A percentile compares a stretch with the other conserved stretches of the same genome.
These are phyloP conservation scores for Crassisporium funariophilum DNA, from an alignment of 768 basidiomycete genomes.

Conservation along the genomic window DNA sequence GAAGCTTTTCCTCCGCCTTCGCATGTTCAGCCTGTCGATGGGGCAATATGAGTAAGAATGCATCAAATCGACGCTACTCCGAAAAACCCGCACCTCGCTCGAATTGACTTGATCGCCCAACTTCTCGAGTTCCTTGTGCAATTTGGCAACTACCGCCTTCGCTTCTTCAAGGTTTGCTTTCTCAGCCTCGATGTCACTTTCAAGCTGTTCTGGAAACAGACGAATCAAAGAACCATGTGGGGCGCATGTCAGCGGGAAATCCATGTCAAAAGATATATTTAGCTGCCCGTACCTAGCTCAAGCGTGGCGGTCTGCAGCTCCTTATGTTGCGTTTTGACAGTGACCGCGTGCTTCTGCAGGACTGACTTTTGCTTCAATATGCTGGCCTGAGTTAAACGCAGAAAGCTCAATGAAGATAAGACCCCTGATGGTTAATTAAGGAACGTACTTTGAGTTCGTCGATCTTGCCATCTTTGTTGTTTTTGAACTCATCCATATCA, in stretches of 20 bases:
- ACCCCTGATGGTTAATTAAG: background rate
- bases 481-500: conserved; percentile 98
- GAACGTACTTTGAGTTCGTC: conserved; percentile 81
- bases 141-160: conserved; percentile 47
- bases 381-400: conserved; percentile 49
- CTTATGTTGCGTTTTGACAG: conserved; percentile 86
- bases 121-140: conserved; percentile 64
- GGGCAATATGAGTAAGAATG: background rate
- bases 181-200: conserved; percentile 66
- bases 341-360: conserved; percentile 77
- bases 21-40: conserved; percentile 52
- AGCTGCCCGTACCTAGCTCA: conserved; percentile 72
- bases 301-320: conserved; percentile 85
- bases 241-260: conserved; percentile 9
- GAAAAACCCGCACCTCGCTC: conserved; percentile 42
- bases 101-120: conserved; percentile 50
- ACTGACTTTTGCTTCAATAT: conserved; percentile 81
- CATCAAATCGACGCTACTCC: background rate
- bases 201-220: conserved; percentile 67
- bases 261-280: background rate
- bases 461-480: conserved; percentile 97
- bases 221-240: conserved; percentile 4
- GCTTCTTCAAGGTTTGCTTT: conserved; percentile 44
- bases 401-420: background rate
- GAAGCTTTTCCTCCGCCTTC: conserved; percentile 69